A percentile compares a stretch with the other conserved stretches of the same genome.
Evolutionary conservation across 2,329 filamentous ascomycete species (phyloP).

Genomic region (Dactylellina sp.): DNA sequence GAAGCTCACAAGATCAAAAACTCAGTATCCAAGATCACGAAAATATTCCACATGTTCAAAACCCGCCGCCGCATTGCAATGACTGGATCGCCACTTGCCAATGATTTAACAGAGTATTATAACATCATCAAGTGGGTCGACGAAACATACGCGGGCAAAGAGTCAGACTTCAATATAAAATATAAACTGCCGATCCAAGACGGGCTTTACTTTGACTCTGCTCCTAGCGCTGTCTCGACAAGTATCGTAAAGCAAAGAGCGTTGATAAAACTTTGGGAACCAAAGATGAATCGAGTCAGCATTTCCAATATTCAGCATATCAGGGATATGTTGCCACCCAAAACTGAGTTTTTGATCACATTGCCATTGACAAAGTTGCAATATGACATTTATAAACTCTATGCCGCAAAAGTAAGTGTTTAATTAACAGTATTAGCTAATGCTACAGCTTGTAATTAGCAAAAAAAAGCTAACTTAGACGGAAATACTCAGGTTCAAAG

Average conservation of each 20-base stretch:
- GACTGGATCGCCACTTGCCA: slow-evolving; percentile 86
- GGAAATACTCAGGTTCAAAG: slow-evolving; percentile 1
- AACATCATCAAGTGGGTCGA: slow-evolving; percentile 90
- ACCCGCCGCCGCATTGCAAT: slow-evolving; percentile 81
- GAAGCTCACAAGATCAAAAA: slow-evolving; percentile 88
- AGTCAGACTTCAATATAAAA: slow-evolving; percentile 75
- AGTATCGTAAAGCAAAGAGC: slow-evolving; percentile 76
- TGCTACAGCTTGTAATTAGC: too few relatives aligned
- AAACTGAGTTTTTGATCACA: slow-evolving; percentile 83
- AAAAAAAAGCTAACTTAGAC: too few relatives aligned
- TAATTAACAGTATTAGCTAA: not conserved
- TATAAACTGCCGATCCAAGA: slow-evolving; percentile 79
- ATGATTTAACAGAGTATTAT: slow-evolving; percentile 85
- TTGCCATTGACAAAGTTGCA: slow-evolving; percentile 78
- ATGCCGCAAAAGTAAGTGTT: slow-evolving; percentile 25
- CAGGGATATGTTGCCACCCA: slow-evolving; percentile 74
- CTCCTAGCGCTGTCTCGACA: slow-evolving; percentile 68
- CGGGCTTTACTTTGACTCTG: slow-evolving; percentile 77
- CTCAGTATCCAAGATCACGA: slow-evolving; percentile 67
- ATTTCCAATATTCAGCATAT: slow-evolving; percentile 72
- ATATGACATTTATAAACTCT: slow-evolving; percentile 70
- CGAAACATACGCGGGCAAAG: slow-evolving; percentile 78
- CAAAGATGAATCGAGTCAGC: slow-evolving; percentile 80
- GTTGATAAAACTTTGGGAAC: slow-evolving; percentile 77
- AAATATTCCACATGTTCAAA: slow-evolving; percentile 71